A percentile compares a stretch with the other conserved stretches of the same genome.
phyloP scores from a whole-genome alignment of 257 asterid genomes.

The Osmanthus fragrans region DNA sequence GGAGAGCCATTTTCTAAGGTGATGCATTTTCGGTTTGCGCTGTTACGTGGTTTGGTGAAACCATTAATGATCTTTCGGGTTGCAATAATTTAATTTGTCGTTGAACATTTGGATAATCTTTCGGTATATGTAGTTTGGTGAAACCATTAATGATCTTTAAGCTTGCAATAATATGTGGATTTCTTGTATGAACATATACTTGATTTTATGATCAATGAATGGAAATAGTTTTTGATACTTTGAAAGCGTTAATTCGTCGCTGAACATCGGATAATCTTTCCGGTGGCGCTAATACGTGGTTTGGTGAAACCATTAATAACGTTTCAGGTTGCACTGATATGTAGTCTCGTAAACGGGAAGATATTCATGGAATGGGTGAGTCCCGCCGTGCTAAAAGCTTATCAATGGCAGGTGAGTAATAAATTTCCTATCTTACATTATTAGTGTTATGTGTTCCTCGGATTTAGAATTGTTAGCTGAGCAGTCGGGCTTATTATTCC shows the following conservation, averaged over 20 bases:
- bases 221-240: no score
- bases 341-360: conserved; percentile 88
- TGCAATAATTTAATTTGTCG: background rate
- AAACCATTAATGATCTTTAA: conserved; percentile 5
- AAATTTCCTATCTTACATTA: background rate
- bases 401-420: conserved; percentile 84
- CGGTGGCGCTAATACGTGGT: background rate
- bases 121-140: background rate
- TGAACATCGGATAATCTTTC: background rate
- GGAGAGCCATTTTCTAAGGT: conserved; percentile 97
- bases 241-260: no score
- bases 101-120: background rate
- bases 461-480: background rate
- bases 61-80: background rate
- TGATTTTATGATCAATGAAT: no score
- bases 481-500: background rate
- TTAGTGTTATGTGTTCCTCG: background rate
- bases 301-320: background rate
- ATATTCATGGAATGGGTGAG: conserved; percentile 98
- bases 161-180: background rate
- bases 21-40: background rate
- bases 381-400: conserved; percentile 88
- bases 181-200: background rate
- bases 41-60: no score
- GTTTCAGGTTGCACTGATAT: conserved; percentile 75